Conservation (phyloP, 1,139 yeast genomes). For the Yamadazyma spencermartinsiae region DNA sequence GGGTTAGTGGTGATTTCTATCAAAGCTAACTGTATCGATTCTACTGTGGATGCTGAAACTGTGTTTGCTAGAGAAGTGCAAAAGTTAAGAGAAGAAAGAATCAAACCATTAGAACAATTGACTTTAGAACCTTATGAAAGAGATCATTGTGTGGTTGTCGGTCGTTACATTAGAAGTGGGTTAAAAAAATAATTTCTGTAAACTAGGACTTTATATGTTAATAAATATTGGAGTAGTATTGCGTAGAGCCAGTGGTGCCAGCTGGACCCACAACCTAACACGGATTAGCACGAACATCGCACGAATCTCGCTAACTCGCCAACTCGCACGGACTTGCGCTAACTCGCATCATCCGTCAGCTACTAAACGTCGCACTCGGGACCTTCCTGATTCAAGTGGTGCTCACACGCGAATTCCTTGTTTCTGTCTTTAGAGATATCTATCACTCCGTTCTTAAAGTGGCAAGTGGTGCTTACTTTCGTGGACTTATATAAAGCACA, state of each 20-base stretch:
- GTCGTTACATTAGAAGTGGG: slow-evolving; percentile 93
- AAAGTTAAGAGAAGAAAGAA: slow-evolving; percentile 97
- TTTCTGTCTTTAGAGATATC: background rate
- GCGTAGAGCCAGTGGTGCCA: no score
- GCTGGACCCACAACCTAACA: no score
- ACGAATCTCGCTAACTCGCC: no score
- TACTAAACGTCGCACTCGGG: background rate
- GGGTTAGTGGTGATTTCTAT: slow-evolving; percentile 98
- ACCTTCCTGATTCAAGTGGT: no score
- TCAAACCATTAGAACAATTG: slow-evolving; percentile 97
- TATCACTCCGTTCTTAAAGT: background rate
- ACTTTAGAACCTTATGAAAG: slow-evolving; percentile 99
- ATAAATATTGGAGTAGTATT: background rate
- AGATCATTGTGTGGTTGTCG: slow-evolving; percentile 98
- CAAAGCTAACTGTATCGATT: slow-evolving; percentile 99
- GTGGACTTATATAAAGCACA: no score
- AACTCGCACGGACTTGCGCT: no score
- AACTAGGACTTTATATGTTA: background rate
- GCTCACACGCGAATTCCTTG: no score
- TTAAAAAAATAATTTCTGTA: slow-evolving; percentile 44
- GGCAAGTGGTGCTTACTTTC: background rate
- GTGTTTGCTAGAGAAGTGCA: slow-evolving; percentile 99
- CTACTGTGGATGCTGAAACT: slow-evolving; percentile 98
- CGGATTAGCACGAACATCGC: no score
- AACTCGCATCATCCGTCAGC: no score